Base-by-base conservation (phyloP, 331 rosid species). In the Pyrus hybrid region DNA sequence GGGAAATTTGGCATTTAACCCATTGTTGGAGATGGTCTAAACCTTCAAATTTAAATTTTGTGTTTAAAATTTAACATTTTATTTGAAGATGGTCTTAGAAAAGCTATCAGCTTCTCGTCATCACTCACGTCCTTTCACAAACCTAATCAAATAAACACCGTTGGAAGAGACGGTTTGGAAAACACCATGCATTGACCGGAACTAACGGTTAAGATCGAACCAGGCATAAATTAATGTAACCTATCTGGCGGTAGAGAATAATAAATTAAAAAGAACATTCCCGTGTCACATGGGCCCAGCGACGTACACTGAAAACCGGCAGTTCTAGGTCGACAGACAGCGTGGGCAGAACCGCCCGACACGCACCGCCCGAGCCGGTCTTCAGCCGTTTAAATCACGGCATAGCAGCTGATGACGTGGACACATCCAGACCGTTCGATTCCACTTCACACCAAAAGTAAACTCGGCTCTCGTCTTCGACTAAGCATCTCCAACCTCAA, bases 351-450 rank as follows among this genome's bases (percentile, higher is more conserved):
- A 61, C 71, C 77, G 33, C 77, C 75, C 53, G 62, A 82, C 85
- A 84, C 71, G 85, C 84, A 83, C 91, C 85, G 78, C 73, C 82
- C 74, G 54, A 68, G 62, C 80, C 68, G 82, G 71, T 74, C 22
- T 68, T 72, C 82, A 71, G 63, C 58, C 76, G 57, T 43, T 64
- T 17, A 5, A 10, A 22, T 58, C 71, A 69, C 75, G 84, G n/a
- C 80, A 32, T 23, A 0, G 54, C 61, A 26, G 8, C 45, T 5
- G 22, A 1, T 51, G 69, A 83, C 85, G 91, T 85, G 96, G 79
- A 73, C 28, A 16, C 22, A 84, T 70, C 79, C n/a, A 0, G 30
- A 14, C 80, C 84, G 77, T 77, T 70, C 0, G 17, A 14, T 14
- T 0, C 28, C 9, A 37, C 43, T 43, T 4, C 32, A 20, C 47